Percentiles rank a stretch among this genome's conserved stretches.
Conservation (phyloP, 768 basidiomycete genomes). For the Pilatotrama ljubarskyi region DNA sequence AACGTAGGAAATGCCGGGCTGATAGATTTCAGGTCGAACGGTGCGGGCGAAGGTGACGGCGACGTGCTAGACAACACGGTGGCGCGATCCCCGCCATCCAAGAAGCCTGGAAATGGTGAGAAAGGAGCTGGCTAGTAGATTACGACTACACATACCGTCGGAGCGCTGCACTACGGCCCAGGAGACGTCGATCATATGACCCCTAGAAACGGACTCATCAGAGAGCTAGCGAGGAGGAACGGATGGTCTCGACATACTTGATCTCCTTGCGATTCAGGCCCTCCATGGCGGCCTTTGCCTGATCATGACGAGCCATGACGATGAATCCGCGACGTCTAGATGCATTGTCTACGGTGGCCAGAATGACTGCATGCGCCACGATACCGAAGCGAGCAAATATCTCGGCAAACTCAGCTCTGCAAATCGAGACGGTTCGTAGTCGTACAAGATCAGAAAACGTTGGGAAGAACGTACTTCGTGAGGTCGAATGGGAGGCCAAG, state of each 20-base stretch:
- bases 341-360: conserved; percentile 82
- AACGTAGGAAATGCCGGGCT: conserved; percentile 29
- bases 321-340: conserved; percentile 83
- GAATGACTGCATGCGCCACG: conserved; percentile 75
- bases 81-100: conserved; percentile 79
- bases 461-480: conserved; percentile 54
- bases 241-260: conserved; percentile 45
- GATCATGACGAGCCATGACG: conserved; percentile 74
- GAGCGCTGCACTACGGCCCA: conserved; percentile 90
- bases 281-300: conserved; percentile 70
- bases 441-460: neutral
- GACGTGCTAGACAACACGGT: conserved; percentile 55
- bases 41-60: conserved; percentile 32
- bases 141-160: conserved; percentile 49
- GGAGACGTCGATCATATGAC: conserved; percentile 76
- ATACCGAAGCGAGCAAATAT: conserved; percentile 66
- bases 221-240: neutral
- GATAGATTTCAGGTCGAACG: conserved; percentile 29
- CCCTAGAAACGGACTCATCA: conserved; percentile 40
- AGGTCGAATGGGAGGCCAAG: conserved; percentile 82
- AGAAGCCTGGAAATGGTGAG: conserved; percentile 51
- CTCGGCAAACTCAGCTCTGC: conserved; percentile 51
- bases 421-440: neutral
- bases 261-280: conserved; percentile 66
- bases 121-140: neutral